Conservation (phyloP, 305 asterid species). For the Fraxinus greggii region DNA sequence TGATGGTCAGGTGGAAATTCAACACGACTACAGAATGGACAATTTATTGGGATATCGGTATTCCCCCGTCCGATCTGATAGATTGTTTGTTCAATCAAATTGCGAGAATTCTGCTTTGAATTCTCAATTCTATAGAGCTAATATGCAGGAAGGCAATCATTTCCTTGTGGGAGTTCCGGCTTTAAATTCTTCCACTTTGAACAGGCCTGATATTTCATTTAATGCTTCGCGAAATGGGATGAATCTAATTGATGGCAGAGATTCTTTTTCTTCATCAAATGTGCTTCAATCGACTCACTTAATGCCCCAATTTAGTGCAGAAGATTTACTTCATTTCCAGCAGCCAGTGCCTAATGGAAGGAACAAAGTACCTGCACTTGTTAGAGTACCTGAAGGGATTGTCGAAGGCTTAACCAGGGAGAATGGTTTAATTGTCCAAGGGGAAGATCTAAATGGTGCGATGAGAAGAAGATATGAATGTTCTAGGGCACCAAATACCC, state of each 20-base stretch:
- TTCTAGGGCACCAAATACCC: constrained; percentile 28
- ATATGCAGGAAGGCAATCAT: constrained; percentile 26
- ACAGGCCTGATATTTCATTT: constrained; percentile 31
- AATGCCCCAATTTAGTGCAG: constrained; percentile 29
- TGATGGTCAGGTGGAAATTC: constrained; percentile 35
- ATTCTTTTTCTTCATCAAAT: constrained; percentile 32
- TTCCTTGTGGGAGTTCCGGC: constrained; percentile 38
- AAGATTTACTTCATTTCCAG: constrained; percentile 29
- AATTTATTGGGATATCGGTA: constrained; percentile 34
- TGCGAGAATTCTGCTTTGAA: constrained; percentile 25
- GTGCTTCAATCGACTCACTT: constrained; percentile 31
- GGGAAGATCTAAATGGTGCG: constrained; percentile 36
- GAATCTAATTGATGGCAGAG: constrained; percentile 33
- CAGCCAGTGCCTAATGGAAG: constrained; percentile 33
- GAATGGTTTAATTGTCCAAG: constrained; percentile 50
- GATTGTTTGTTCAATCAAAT: constrained; percentile 31
- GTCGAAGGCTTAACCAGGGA: constrained; percentile 37
- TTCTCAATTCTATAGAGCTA: constrained; percentile 36
- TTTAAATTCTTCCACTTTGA: constrained; percentile 31
- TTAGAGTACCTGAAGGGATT: constrained; percentile 39
- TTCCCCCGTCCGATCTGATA: constrained; percentile 31
- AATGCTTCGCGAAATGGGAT: constrained; percentile 32
- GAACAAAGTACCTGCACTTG: constrained; percentile 28
- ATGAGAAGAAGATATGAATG: constrained; percentile 32
- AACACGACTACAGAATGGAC: constrained; percentile 33